Conservation (phyloP, 1,284 basidiomycete species). For the Testicularia cyperi region DNA sequence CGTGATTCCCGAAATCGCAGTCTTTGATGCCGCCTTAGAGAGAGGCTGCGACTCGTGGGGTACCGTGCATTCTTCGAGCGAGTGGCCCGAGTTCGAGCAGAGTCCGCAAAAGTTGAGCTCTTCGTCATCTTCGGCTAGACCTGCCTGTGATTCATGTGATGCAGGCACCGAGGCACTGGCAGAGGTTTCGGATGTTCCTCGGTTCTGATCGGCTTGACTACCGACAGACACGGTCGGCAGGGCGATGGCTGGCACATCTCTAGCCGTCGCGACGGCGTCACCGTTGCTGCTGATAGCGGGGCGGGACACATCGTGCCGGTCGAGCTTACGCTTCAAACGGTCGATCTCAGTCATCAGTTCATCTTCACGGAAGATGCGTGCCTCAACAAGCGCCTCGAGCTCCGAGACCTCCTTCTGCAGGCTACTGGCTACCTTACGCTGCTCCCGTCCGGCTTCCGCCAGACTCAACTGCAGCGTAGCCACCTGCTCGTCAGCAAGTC, state of each 20-base stretch:
- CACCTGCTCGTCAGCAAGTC: slow-evolving; percentile 64
- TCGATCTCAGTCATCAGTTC: slow-evolving; percentile 47
- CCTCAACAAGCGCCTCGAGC: slow-evolving; percentile 51
- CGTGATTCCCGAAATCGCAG: no score
- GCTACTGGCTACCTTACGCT: slow-evolving; percentile 35
- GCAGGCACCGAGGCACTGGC: no score
- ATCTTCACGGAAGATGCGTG: slow-evolving; percentile 51
- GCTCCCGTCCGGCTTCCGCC: slow-evolving; percentile 49
- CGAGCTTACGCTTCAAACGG: slow-evolving; percentile 22
- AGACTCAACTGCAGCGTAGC: slow-evolving; percentile 51
- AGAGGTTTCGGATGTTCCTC: no score
- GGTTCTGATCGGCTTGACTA: no score
- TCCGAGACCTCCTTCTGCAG: slow-evolving; percentile 50
- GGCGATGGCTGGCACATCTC: no score
- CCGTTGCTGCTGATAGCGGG: neutral
- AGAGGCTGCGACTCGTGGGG: neutral
- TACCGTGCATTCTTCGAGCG: slow-evolving; percentile 17
- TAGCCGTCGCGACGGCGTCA: no score
- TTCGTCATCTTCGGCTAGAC: no score
- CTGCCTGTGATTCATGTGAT: no score
- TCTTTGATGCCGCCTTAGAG: no score
- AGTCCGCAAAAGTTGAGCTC: slow-evolving; percentile 35
- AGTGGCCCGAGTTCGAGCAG: slow-evolving; percentile 28
- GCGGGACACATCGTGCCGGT: slow-evolving; percentile 7
- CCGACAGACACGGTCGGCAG: no score